Conservation (phyloP, 352 stramenopile species). For the Globisporangium lucens region DNA sequence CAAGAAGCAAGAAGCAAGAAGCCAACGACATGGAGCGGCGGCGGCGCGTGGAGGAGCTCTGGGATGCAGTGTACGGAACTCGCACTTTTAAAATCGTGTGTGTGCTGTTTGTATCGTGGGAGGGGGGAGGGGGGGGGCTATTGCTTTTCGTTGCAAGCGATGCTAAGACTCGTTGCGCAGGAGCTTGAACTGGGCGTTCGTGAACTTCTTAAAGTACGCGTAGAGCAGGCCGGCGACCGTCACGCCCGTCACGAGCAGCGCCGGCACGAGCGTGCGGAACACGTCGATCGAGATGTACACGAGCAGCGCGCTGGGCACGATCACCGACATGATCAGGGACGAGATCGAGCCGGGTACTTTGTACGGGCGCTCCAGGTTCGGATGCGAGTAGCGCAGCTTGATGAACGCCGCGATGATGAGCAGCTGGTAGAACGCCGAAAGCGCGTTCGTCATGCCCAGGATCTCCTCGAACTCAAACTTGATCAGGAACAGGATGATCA, state of each 20-base stretch:
- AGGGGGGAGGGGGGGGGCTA: no score
- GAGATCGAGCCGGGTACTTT: slow-evolving; percentile 37
- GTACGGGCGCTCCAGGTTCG: slow-evolving; percentile 34
- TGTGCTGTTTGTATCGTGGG: no score
- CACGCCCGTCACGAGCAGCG: slow-evolving; percentile 35
- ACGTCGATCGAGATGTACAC: slow-evolving; percentile 48
- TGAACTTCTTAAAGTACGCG: slow-evolving; percentile 45
- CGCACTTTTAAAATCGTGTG: no score
- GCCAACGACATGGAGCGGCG: no score
- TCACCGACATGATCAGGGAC: slow-evolving; percentile 26
- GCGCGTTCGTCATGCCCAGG: slow-evolving; percentile 87
- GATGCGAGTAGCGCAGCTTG: slow-evolving; percentile 70
- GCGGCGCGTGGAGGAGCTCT: no score
- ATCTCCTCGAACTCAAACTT: slow-evolving; percentile 73
- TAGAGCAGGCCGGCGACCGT: slow-evolving; percentile 35
- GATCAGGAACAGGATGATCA: slow-evolving; percentile 54
- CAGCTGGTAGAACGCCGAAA: slow-evolving; percentile 84
- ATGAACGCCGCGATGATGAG: slow-evolving; percentile 89
- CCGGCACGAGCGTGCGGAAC: slow-evolving; percentile 39
- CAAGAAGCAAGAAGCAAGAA: no score
- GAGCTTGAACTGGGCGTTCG: slow-evolving; percentile 33
- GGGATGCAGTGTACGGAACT: no score
- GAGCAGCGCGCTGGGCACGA: slow-evolving; percentile 35
- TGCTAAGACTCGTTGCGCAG: slow-evolving; percentile 19
- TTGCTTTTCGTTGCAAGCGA: neutral